These are phyloP conservation scores for Apiotrichum gracile DNA, from an alignment of 1,284 basidiomycete genomes.

Conservation along the genomic window DNA sequence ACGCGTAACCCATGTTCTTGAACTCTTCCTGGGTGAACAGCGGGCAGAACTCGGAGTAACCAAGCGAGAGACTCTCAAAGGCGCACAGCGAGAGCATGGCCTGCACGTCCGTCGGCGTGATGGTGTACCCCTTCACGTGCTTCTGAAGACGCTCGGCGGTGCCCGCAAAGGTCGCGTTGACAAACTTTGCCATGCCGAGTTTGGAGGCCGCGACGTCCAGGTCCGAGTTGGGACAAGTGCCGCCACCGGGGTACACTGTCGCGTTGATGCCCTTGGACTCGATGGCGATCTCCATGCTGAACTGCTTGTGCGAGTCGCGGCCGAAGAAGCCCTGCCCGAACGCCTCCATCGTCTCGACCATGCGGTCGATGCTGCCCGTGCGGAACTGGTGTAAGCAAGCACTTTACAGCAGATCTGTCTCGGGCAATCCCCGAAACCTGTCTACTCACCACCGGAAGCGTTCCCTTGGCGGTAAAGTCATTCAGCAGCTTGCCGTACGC, in stretches of 20 bases:
- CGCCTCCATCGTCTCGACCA: conserved; percentile 74
- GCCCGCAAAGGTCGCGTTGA: conserved; percentile 50
- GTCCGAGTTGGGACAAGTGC: conserved; percentile 59
- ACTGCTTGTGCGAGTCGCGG: conserved; percentile 66
- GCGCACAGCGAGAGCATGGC: conserved; percentile 55
- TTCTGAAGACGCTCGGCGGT: conserved; percentile 15
- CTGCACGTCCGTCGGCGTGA: conserved; percentile 28
- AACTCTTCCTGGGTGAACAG: conserved; percentile 82
- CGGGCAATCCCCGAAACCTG: neutral
- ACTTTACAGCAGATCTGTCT: neutral
- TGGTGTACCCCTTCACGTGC: conserved; percentile 8
- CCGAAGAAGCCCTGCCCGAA: conserved; percentile 85
- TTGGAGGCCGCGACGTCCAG: conserved; percentile 55
- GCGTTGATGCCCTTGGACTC: conserved; percentile 56
- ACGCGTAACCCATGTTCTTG: conserved; percentile 77
- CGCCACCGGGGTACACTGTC: conserved; percentile 27
- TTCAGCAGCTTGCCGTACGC: conserved; percentile 75
- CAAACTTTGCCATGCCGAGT: conserved; percentile 54
- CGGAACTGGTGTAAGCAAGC: conserved; percentile 53
- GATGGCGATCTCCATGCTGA: conserved; percentile 55
- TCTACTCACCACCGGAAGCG: conserved; percentile 22
- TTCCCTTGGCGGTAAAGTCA: conserved; percentile 59
- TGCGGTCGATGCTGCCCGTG: conserved; percentile 69
- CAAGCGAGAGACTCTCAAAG: conserved; percentile 86
- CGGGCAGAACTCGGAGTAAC: conserved; percentile 81